Percentiles rank a stretch among this genome's conserved stretches.
These are phyloP conservation scores for Hypoxylon rubiginosum DNA, from an alignment of 2,329 filamentous ascomycete genomes.

Conservation along the genomic window DNA sequence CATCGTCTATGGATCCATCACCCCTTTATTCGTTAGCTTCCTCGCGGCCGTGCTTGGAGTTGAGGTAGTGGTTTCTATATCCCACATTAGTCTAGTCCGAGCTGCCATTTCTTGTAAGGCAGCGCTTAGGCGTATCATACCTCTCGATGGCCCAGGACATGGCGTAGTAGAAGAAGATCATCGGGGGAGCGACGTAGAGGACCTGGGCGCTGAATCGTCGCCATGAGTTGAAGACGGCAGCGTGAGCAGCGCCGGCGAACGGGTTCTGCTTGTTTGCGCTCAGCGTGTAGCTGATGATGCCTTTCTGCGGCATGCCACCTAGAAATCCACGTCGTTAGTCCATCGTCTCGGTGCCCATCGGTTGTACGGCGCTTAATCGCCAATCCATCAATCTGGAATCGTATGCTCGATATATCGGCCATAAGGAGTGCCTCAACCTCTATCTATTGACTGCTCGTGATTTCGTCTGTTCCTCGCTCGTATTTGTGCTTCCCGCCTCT, in stretches of 20 bases:
- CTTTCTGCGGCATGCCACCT: conserved; percentile 73
- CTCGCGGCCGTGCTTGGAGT: conserved; percentile 51
- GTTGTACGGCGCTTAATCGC: not conserved
- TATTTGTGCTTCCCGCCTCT: not conserved
- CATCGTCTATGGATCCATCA: conserved; percentile 18
- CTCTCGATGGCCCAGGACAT: conserved; percentile 93
- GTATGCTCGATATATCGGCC: not conserved
- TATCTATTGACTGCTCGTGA: not conserved
- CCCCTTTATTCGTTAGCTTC: conserved; percentile 47
- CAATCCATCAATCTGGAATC: not conserved
- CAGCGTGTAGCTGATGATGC: conserved; percentile 79
- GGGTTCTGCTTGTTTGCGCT: conserved; percentile 91
- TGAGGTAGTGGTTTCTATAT: conserved; percentile 52
- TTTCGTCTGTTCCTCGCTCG: not conserved
- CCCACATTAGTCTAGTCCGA: conserved; percentile 2
- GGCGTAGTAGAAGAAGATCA: conserved; percentile 81
- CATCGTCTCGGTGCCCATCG: conserved; percentile 21
- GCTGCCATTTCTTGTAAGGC: not conserved
- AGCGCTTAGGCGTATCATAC: conserved; percentile 66
- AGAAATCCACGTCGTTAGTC: conserved; percentile 41
- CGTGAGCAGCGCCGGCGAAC: conserved; percentile 80
- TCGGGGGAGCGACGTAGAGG: conserved; percentile 86
- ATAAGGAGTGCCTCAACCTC: too few relatives aligned
- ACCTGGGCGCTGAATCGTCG: conserved; percentile 88
- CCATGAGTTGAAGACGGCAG: conserved; percentile 95